Evolutionary conservation across 305 asterid genomes (phyloP).

Genomic region (Fraxinus velutina): DNA sequence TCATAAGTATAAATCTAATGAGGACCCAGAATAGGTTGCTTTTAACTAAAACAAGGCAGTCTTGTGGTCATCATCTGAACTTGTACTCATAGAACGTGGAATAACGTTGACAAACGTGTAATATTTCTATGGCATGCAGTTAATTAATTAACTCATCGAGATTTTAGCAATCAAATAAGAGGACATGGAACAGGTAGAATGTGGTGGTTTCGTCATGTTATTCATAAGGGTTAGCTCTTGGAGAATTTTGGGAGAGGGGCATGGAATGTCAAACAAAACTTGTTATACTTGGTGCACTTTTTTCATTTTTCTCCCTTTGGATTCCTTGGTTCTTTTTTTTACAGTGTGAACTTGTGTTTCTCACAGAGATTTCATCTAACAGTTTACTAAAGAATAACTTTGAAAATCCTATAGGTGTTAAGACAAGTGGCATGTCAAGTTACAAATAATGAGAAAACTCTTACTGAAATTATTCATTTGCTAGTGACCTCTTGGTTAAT

Average conservation of each 20-base stretch:
- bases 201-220: not conserved
- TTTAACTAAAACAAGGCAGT: not conserved
- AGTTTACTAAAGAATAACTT: conserved; percentile 2
- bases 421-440: not conserved
- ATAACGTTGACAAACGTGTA: not conserved
- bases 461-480: not conserved
- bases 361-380: too few species aligned
- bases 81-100: not conserved
- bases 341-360: too few species aligned
- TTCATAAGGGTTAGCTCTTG: not conserved
- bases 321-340: conserved; percentile 5
- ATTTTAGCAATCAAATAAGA: not conserved
- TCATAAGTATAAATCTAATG: not conserved
- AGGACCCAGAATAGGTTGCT: not conserved
- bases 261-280: too few species aligned
- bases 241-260: too few species aligned
- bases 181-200: not conserved
- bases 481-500: not conserved
- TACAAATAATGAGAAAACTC: not conserved
- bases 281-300: not conserved
- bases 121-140: not conserved
- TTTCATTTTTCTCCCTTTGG: not conserved
- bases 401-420: not conserved
- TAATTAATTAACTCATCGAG: too few species aligned
- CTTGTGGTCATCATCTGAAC: not conserved